Evolutionary conservation across 768 basidiomycete genomes (phyloP), one percentile per base, ranked within the genome.

Genomic region (Grammothele lineata): DNA sequence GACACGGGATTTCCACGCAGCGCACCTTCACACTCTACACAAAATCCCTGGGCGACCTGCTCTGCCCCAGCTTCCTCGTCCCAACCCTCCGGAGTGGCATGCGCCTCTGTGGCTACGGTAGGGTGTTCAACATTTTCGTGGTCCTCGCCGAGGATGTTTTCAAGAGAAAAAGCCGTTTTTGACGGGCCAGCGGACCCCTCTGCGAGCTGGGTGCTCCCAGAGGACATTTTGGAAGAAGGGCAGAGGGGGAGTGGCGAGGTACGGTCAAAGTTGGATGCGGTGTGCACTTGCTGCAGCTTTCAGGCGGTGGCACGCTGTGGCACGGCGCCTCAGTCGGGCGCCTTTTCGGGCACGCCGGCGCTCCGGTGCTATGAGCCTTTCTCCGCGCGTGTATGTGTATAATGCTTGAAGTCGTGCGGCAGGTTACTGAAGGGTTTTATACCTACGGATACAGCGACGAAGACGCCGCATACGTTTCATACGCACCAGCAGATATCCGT

Each of bases 21-120:
- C 67, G 57, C 50, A 89, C 90, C 90, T 79, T 92, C 90, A 61
- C 90, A 92, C 64, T 92, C 90, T 43, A 91, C 64, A 53, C 90
- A 92, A 58, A 72, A 85, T 0, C 87, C 88, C 43, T 87, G 81
- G 10, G 68, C 64, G 12, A 71, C 67, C 8, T 73, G 69, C 33
- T 65, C 71, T 47, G 64, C 43, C 5, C 15, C 62, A 0, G 70
- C 68, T 62, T 86, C 85, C 55, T 88, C 83, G 47, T 87, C 83
- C 83, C 83, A 85, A 11, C 81, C 84, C 32, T 70, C 70, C 9
- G 71, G 40, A 11, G 32, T 19, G 37, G 43, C 58, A 67, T 21
- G 71, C 33, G 63, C 18, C 27, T 67, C 65, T 43, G 63, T 61
- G n/a, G 58, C 17, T 8, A 46, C 43, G 37, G 70, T 70, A 2